These are phyloP conservation scores for Grosmannia huntii DNA, from an alignment of 2,329 filamentous ascomycete genomes.

Conservation along the genomic window DNA sequence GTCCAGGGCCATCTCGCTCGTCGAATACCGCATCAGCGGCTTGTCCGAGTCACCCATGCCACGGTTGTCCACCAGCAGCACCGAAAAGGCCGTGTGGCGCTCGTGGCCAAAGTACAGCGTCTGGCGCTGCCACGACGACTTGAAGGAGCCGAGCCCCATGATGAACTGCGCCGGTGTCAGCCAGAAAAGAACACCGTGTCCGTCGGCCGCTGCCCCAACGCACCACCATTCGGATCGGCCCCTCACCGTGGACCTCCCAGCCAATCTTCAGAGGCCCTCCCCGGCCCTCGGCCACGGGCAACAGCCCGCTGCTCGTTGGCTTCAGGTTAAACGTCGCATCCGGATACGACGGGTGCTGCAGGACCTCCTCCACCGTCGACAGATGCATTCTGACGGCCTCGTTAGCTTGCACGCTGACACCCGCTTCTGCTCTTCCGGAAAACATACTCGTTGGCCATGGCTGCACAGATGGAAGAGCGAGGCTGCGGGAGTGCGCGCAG, in stretches of 20 bases:
- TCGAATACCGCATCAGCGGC: conserved; percentile 65
- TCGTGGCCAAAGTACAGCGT: conserved; percentile 71
- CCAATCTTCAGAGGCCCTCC: conserved; percentile 65
- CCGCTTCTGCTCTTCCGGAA: background rate
- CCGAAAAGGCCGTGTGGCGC: conserved; percentile 52
- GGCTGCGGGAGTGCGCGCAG: background rate
- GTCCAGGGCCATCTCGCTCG: conserved; percentile 74
- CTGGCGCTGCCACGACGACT: conserved; percentile 68
- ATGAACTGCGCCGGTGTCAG: conserved; percentile 45
- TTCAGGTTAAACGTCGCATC: conserved; percentile 57
- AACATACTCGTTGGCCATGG: background rate
- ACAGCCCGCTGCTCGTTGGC: conserved; percentile 47
- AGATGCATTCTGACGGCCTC: background rate
- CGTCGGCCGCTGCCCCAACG: conserved; percentile 20
- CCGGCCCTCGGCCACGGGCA: conserved; percentile 53
- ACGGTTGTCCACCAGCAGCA: conserved; percentile 70
- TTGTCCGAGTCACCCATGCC: conserved; percentile 73
- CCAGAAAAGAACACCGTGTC: no score
- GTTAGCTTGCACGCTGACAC: background rate
- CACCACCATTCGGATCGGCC: conserved; percentile 61
- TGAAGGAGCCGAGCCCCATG: conserved; percentile 62
- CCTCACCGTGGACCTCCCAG: conserved; percentile 70
- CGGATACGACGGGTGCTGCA: conserved; percentile 52
- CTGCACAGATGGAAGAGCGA: background rate
- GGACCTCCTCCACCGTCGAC: conserved; percentile 40